A percentile compares a stretch with the other conserved stretches of the same genome.
These are phyloP conservation scores for Populus tremula DNA, from an alignment of 345 rosid genomes.

Conservation along the genomic window DNA sequence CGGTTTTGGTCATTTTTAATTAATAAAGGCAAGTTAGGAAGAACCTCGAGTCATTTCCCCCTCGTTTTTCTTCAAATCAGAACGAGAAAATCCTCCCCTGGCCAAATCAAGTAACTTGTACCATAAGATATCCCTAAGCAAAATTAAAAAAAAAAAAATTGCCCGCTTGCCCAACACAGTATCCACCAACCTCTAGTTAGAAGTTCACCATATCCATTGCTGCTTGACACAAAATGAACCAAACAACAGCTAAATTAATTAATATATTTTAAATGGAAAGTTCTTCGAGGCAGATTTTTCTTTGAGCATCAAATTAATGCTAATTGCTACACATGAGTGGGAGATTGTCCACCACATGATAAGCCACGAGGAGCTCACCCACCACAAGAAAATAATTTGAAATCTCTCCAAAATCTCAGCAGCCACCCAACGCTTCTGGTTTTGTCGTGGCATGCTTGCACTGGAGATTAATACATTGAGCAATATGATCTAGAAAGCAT, in stretches of 20 bases:
- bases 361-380: neutral
- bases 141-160: neutral
- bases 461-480: neutral
- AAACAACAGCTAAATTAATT: neutral
- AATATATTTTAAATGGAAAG: too few species aligned
- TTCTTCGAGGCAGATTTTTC: neutral
- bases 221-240: neutral
- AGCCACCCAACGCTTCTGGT: neutral
- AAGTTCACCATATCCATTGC: neutral
- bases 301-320: neutral
- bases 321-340: neutral
- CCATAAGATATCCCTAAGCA: conserved; percentile 14
- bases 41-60: neutral
- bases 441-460: neutral
- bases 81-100: neutral
- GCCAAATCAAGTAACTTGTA: conserved; percentile 22
- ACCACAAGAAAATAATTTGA: neutral
- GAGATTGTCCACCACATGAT: neutral
- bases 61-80: neutral
- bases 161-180: neutral
- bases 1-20: neutral
- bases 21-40: neutral
- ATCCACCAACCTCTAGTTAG: conserved; percentile 11
- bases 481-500: too few species aligned
- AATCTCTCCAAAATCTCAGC: neutral